These are phyloP conservation scores for Peltaster fructicola DNA, from an alignment of 2,329 filamentous ascomycete species.

Conservation along the genomic window DNA sequence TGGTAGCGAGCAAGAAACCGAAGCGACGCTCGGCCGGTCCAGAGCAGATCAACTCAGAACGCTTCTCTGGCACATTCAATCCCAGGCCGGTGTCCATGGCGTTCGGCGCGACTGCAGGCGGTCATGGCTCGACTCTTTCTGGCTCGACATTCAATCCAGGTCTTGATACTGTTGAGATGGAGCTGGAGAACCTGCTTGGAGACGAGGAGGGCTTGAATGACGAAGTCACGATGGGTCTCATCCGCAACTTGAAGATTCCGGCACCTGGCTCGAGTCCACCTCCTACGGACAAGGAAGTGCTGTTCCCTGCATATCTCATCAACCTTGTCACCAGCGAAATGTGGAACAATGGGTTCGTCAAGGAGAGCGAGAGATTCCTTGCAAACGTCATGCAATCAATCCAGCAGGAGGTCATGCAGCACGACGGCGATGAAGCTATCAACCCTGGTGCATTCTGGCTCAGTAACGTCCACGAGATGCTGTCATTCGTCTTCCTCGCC, in stretches of 20 bases:
- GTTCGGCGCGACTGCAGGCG: constrained; percentile 42
- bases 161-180: constrained; percentile 81
- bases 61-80: constrained; percentile 84
- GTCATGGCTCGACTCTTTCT: constrained; percentile 52
- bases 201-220: constrained; percentile 94
- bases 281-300: constrained; percentile 92
- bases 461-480: constrained; percentile 98
- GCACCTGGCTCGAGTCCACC: constrained; percentile 70
- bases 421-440: constrained; percentile 91
- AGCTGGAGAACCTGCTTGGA: constrained; percentile 81
- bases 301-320: constrained; percentile 97
- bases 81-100: constrained; percentile 95
- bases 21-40: constrained; percentile 84
- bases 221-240: constrained; percentile 89
- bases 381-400: constrained; percentile 99
- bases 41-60: constrained; percentile 68
- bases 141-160: constrained; percentile 64
- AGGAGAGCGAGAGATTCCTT: constrained; percentile 95
- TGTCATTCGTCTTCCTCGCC: constrained; percentile 96
- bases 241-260: constrained; percentile 92
- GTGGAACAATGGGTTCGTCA: constrained; percentile 99
- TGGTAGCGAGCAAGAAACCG: constrained; percentile 92
- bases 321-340: constrained; percentile 98
- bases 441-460: constrained; percentile 98
- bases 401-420: constrained; percentile 97